Evolutionary conservation across 108 stramenopile genomes (phyloP).

Genomic region (Mediolabrus comicus): DNA sequence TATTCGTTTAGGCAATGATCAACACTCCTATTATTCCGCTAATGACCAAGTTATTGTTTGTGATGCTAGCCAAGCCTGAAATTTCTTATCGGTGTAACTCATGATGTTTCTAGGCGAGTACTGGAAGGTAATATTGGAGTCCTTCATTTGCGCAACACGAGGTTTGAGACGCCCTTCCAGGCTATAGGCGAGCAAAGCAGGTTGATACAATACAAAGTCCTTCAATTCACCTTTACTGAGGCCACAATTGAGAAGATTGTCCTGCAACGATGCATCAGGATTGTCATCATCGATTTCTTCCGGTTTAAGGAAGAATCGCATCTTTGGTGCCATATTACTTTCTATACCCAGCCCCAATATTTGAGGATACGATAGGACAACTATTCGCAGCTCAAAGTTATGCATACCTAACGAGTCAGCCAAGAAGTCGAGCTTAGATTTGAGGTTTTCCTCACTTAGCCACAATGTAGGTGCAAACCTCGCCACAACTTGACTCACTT

Average conservation of each 20-base stretch:
- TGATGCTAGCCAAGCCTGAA: conserved; percentile 34
- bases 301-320: conserved; percentile 36
- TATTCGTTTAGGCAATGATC: too few species aligned
- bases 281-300: neutral
- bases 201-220: conserved; percentile 53
- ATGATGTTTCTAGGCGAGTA: conserved; percentile 48
- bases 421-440: conserved; percentile 38
- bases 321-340: conserved; percentile 38
- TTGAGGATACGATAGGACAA: conserved; percentile 50
- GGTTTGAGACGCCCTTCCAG: conserved; percentile 41
- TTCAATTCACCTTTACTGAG: conserved; percentile 34
- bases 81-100: conserved; percentile 51
- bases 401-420: conserved; percentile 18
- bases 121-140: conserved; percentile 27
- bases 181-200: conserved; percentile 48
- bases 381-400: conserved; percentile 12
- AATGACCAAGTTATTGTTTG: conserved; percentile 30
- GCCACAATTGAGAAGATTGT: conserved; percentile 10
- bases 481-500: conserved; percentile 36
- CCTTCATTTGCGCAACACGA: conserved; percentile 25
- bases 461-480: conserved; percentile 48
- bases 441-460: conserved; percentile 38
- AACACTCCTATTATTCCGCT: neutral
- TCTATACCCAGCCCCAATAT: conserved; percentile 45
- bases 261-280: neutral